phyloP scores from a whole-genome alignment of 805 yeast species.

The Candida mattraensis region DNA sequence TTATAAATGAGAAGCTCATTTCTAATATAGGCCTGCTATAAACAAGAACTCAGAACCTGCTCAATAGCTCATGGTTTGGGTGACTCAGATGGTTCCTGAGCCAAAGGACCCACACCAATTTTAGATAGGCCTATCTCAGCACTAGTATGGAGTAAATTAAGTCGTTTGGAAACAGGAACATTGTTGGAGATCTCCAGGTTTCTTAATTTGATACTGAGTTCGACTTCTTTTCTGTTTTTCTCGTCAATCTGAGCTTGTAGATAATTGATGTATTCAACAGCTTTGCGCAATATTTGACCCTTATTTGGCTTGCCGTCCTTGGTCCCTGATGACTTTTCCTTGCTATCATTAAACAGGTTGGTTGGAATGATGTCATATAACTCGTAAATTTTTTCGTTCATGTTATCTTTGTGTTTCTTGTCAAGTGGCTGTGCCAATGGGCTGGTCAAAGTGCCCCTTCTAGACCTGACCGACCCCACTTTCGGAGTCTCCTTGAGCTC shows the following conservation, averaged over 20 bases:
- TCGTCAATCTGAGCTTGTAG: conserved; percentile 74
- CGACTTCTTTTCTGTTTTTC: conserved; percentile 77
- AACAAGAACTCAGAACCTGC: too few relatives aligned
- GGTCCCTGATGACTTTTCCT: conserved; percentile 60
- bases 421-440: conserved; percentile 33
- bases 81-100: conserved; percentile 33
- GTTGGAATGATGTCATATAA: conserved; percentile 34
- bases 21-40: too few relatives aligned
- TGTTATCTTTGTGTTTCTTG: conserved; percentile 53
- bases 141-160: conserved; percentile 60
- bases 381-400: conserved; percentile 59
- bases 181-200: conserved; percentile 48
- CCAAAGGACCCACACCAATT: conserved; percentile 82
- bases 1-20: too few relatives aligned
- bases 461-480: conserved; percentile 12
- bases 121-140: conserved; percentile 76
- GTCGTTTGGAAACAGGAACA: conserved; percentile 37
- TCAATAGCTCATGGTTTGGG: conserved; percentile 4
- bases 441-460: conserved; percentile 18
- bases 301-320: conserved; percentile 84
- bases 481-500: conserved; percentile 7
- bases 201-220: conserved; percentile 59
- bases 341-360: conserved; percentile 40
- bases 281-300: conserved; percentile 75
- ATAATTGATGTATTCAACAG: conserved; percentile 68